A percentile compares a stretch with the other conserved stretches of the same genome.
These are phyloP conservation scores for Trametes villosa DNA, from an alignment of 768 basidiomycete species.

Conservation along the genomic window DNA sequence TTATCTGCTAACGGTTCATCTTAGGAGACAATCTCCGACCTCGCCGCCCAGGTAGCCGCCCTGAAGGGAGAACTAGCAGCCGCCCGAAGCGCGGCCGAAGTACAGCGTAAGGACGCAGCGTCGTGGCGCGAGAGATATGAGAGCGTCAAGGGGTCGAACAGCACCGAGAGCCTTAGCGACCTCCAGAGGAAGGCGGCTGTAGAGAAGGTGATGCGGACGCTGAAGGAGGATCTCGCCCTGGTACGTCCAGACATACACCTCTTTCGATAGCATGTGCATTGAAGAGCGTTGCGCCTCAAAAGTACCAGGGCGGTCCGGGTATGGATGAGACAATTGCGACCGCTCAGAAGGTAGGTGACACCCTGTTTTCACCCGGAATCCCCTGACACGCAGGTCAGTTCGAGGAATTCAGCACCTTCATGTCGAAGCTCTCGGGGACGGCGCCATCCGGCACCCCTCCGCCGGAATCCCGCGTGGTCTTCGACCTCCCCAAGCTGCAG, in stretches of 20 bases:
- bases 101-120: not conserved
- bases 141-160: not conserved
- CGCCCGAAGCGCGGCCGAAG: not conserved
- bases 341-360: no score
- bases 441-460: not conserved
- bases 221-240: not conserved
- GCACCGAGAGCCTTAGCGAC: not conserved
- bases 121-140: slow-evolving; percentile 4
- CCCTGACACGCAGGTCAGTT: not conserved
- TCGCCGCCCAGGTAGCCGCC: not conserved
- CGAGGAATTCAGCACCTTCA: not conserved
- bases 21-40: not conserved
- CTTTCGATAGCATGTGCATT: not conserved
- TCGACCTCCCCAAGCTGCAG: slow-evolving; percentile 4
- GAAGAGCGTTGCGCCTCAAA: no score
- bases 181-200: not conserved
- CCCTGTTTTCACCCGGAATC: no score
- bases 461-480: not conserved
- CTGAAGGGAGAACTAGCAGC: not conserved
- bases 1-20: not conserved
- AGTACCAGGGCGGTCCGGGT: no score
- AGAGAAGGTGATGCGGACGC: not conserved
- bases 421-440: not conserved
- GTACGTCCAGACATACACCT: not conserved
- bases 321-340: no score